phyloP scores from a whole-genome alignment of 768 basidiomycete genomes.

The Fomitopsis pulvina region DNA sequence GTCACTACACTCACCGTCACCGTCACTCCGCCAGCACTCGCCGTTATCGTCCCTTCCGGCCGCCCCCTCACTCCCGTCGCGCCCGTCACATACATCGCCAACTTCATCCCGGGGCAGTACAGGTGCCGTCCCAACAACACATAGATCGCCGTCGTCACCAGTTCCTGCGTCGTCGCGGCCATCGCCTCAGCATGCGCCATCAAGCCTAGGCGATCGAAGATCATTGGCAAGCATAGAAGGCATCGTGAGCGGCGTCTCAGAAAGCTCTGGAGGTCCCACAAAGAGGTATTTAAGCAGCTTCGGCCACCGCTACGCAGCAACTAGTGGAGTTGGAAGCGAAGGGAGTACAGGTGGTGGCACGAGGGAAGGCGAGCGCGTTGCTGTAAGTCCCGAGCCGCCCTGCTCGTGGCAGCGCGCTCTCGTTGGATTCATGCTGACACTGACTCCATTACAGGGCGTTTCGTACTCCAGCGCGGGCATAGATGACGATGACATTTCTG shows the following conservation, averaged over 20 bases:
- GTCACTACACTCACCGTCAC: conserved; percentile 41
- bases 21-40: conserved; percentile 40
- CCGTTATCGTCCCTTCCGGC: conserved; percentile 28
- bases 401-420: not conserved
- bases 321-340: conserved; percentile 30
- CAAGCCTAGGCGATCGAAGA: conserved; percentile 36
- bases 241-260: conserved; percentile 7
- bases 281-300: conserved; percentile 79
- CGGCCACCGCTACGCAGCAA: conserved; percentile 55
- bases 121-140: conserved; percentile 5
- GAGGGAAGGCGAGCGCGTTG: conserved; percentile 18
- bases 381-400: conserved; percentile 2
- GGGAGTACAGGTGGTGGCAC: conserved; percentile 35
- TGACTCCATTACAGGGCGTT: conserved; percentile 24
- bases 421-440: conserved; percentile 2
- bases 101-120: conserved; percentile 26
- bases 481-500: conserved; percentile 74
- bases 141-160: conserved; percentile 22
- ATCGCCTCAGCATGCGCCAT: conserved; percentile 32
- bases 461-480: conserved; percentile 43
- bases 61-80: conserved; percentile 29
- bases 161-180: conserved; percentile 32
- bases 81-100: conserved; percentile 31
- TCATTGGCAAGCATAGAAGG: conserved; percentile 30
- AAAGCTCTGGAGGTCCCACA: conserved; percentile 13